Evolutionary conservation across 768 basidiomycete genomes (phyloP), one percentile per base, ranked within the genome.

Genomic region (Gelatoporia subvermispora): DNA sequence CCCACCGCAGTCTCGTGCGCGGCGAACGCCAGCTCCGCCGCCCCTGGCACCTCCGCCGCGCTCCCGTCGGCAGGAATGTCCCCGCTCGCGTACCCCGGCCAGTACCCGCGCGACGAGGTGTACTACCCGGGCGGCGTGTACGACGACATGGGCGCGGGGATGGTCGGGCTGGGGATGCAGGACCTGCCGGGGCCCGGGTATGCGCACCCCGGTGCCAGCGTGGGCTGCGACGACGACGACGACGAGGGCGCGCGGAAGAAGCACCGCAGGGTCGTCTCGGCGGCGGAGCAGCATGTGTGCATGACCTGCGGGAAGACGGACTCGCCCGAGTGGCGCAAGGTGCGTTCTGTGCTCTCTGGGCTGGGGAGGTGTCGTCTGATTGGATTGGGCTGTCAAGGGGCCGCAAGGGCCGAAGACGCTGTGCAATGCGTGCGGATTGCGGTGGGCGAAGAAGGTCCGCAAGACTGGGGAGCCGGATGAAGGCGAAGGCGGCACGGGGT

Each of bases 271-370:
- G 41, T 35, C 23, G 17, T 3, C 36, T 68, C 75, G 35, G 63
- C 64, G 17, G 62, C 68, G 3, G 87, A 89, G 47, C 85, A 87
- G 60, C 81, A 92, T 62, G 90, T 94, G 10, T 97, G 93, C 60
- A 76, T 89, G 25, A 92, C 85, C 13, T 99, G 95, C 58, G 96
- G 96, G 16, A 77, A 92, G 50, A 97, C 94, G 1, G 91, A 93
- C 66, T 94, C 92, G 36, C 94, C 96, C 0, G 95, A 99, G 69
- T 99, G 95, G 95, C 79, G 95, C 58, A 94, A 93, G 77, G 90
- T 77, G 44, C 43, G 62, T 37, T 23, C 31, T 47, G 20, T 21
- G 24, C 38, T 15, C 44, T 35, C 36, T 18, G 46, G 22, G 18
- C 72, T 53, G 24, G 39, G 25, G 43, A 49, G 59, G 35, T 41